phyloP scores from a whole-genome alignment of 2,329 filamentous ascomycete genomes.

The Neofusicoccum cordaticola region DNA sequence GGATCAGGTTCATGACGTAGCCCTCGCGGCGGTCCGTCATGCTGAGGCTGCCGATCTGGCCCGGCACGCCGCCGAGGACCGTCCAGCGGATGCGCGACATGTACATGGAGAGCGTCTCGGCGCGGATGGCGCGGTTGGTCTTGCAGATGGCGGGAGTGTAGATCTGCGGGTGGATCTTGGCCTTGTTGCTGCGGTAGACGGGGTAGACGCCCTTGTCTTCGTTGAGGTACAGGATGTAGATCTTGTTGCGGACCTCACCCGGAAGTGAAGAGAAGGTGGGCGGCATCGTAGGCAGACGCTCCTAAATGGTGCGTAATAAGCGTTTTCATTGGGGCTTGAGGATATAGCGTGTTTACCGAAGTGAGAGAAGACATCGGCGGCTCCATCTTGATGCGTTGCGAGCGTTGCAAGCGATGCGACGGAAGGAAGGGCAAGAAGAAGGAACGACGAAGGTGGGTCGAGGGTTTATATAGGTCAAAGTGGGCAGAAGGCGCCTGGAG shows the following conservation, averaged over 20 bases:
- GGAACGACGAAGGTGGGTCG: too few species aligned
- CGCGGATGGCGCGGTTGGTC: neutral
- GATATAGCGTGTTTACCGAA: too few species aligned
- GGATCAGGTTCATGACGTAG: neutral
- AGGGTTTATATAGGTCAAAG: too few species aligned
- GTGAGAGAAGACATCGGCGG: too few species aligned
- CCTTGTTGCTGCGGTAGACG: too few species aligned
- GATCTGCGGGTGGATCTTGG: neutral
- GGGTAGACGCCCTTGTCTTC: neutral
- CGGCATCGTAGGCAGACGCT: too few species aligned
- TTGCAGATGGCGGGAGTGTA: neutral
- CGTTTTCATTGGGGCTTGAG: too few species aligned
- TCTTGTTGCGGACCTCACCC: neutral
- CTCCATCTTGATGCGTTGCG: too few species aligned
- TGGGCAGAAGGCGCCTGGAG: too few species aligned
- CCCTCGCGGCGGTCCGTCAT: neutral
- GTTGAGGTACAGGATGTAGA: neutral
- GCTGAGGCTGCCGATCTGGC: neutral
- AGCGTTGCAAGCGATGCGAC: too few species aligned
- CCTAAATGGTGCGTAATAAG: too few species aligned
- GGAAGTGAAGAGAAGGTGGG: neutral
- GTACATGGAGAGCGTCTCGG: neutral
- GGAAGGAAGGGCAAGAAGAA: too few species aligned
- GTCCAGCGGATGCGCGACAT: neutral
- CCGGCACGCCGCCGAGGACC: neutral